Conservation (phyloP, 345 rosid species). For the Cardamine chenopodiifolia region DNA sequence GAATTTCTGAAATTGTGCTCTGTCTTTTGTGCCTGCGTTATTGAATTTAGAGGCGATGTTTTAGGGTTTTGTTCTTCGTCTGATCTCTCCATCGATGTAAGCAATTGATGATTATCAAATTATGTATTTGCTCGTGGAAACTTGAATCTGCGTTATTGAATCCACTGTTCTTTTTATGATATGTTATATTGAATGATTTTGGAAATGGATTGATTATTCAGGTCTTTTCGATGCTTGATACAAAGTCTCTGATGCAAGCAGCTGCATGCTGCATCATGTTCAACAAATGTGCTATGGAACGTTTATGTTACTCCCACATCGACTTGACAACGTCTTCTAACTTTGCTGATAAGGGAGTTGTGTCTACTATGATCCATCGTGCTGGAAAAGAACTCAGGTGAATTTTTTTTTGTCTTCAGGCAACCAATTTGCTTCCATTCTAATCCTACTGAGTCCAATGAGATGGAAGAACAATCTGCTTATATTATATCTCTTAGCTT, state of each 20-base stretch:
- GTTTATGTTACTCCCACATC: slow-evolving; percentile 66
- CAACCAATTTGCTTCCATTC: background rate
- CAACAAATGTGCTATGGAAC: slow-evolving; percentile 84
- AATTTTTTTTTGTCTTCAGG: slow-evolving; percentile 16
- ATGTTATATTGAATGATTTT: background rate
- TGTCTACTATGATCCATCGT: slow-evolving; percentile 78
- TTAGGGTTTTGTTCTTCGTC: background rate
- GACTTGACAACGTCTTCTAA: slow-evolving; percentile 75
- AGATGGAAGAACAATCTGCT: background rate
- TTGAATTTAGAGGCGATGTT: background rate
- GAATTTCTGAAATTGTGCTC: background rate
- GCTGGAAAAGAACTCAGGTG: slow-evolving; percentile 83
- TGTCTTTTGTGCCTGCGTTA: background rate
- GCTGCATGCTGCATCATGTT: slow-evolving; percentile 83
- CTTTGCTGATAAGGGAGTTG: slow-evolving; percentile 68
- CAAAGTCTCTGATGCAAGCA: slow-evolving; percentile 74
- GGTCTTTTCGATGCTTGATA: slow-evolving; percentile 90
- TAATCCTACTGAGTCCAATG: background rate
- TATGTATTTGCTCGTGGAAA: background rate
- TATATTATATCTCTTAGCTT: background rate
- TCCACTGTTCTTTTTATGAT: background rate
- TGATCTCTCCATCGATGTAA: background rate
- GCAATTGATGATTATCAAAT: background rate
- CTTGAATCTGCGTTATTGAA: background rate
- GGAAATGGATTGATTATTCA: slow-evolving; percentile 20